Base-by-base conservation (phyloP, 106 monocot genomes). In the Apostasia ramifera region DNA sequence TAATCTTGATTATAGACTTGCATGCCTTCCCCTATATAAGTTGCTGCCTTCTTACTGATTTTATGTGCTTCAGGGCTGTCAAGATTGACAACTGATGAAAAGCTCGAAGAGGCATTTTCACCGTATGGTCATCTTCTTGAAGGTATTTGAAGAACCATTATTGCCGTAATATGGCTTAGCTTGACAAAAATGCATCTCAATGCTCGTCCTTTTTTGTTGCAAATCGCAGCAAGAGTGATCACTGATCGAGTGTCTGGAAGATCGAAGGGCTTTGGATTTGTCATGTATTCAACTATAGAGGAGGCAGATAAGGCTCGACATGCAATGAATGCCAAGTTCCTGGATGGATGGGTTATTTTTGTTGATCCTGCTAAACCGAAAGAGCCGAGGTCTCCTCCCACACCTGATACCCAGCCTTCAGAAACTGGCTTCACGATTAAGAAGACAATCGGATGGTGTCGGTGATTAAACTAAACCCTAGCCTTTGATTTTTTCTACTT, bases 261-360 rank as follows among this genome's bases (percentile, higher is more conserved):
- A 72, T 95, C 95, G 5, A 95, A 95, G 71, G 95, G 95, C 11
- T 91, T 88, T 71, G 95, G 79, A 8, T 95, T 91, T 70, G 76
- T 95, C 1, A 78, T 72, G 13, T 91, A 88, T 78, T 79, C 85
- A 41, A 82, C 76, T 40, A 78, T 84, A 40, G 86, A 88, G 71
- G 88, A 91, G 55, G 95, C 95, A 39, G 86, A 91, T 40, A 84
- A 84, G 63, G 91, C 91, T 55, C 73, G 95, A 44, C 72, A 86
- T 49, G 91, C 81, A 14, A 88, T 95, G 91, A 88, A 95, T 47
- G 94, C 86, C 6, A 88, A 88, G 64, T 95, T 88, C 78, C 75
- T 91, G 61, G 95, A 95, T 75, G 95, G 91, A 8, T 95, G 95
- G 91, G 88, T 95, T 49, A 95, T 95, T 68, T 95, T 95, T 73